Conservation (phyloP, 2,329 filamentous ascomycete species). For the Penicillium sp. region DNA sequence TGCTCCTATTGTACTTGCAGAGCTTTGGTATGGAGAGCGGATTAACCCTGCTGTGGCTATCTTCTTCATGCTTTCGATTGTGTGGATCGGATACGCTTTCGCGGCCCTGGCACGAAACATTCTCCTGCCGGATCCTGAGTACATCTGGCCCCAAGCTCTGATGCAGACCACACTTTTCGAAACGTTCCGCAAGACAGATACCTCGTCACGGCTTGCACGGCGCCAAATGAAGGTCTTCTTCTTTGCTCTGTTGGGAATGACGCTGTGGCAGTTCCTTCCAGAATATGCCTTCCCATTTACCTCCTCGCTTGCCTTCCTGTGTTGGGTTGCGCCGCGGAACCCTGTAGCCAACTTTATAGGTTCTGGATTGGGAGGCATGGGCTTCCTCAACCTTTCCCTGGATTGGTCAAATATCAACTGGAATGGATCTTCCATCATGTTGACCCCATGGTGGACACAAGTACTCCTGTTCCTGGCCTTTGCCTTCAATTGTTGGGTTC, state of each 20-base stretch:
- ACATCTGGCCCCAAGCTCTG: slow-evolving; percentile 60
- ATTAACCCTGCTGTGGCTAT: slow-evolving; percentile 62
- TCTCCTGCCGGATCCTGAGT: slow-evolving; percentile 64
- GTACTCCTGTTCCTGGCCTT: slow-evolving; percentile 64
- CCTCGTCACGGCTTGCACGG: slow-evolving; percentile 56
- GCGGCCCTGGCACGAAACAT: slow-evolving; percentile 64
- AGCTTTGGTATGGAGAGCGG: slow-evolving; percentile 62
- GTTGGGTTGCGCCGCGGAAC: slow-evolving; percentile 67
- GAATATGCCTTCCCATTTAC: slow-evolving; percentile 67
- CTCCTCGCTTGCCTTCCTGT: slow-evolving; percentile 65
- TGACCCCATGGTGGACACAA: slow-evolving; percentile 65
- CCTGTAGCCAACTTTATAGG: slow-evolving; percentile 65
- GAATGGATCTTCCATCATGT: slow-evolving; percentile 55
- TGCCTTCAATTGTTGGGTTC: slow-evolving; percentile 62
- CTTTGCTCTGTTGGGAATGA: slow-evolving; percentile 58
- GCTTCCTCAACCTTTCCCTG: slow-evolving; percentile 64
- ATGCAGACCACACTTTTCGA: slow-evolving; percentile 66
- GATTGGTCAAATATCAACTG: slow-evolving; percentile 68
- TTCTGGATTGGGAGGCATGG: slow-evolving; percentile 67
- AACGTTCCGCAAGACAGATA: slow-evolving; percentile 56
- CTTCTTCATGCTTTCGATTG: slow-evolving; percentile 66
- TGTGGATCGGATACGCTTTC: slow-evolving; percentile 65
- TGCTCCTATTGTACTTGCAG: slow-evolving; percentile 60
- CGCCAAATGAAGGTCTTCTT: slow-evolving; percentile 66
- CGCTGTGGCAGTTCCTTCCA: slow-evolving; percentile 67